phyloP scores from a whole-genome alignment of 2,329 filamentous ascomycete species.

The Myrmaecium sp. region DNA sequence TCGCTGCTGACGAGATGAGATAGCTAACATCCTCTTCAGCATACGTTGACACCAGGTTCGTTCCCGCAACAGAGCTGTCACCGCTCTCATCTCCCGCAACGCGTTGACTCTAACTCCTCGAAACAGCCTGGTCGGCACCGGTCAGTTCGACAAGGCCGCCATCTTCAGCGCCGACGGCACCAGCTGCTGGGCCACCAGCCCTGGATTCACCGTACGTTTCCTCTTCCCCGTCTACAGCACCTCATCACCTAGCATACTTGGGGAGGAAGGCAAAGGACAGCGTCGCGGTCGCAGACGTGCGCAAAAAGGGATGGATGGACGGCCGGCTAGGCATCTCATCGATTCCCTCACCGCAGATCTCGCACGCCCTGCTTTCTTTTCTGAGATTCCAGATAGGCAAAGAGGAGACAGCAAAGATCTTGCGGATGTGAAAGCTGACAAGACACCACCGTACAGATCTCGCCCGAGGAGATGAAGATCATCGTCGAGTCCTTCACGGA shows the following conservation, averaged over 20 bases:
- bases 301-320: background rate
- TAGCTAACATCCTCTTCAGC: conserved; percentile 13
- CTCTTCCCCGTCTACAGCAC: conserved; percentile 1
- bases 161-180: conserved; percentile 32
- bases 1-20: conserved; percentile 6
- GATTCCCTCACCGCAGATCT: background rate
- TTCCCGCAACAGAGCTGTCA: background rate
- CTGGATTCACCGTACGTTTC: conserved; percentile 56
- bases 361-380: background rate
- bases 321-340: background rate
- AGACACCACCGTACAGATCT: conserved; percentile 24
- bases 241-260: background rate
- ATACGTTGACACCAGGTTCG: conserved; percentile 25
- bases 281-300: conserved; percentile 1
- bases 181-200: conserved; percentile 65
- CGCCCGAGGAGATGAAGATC: conserved; percentile 36
- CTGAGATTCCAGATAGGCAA: background rate
- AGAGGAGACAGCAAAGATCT: background rate
- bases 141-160: conserved; percentile 30
- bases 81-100: background rate
- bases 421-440: background rate
- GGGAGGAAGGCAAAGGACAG: too few relatives aligned
- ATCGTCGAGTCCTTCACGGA: conserved; percentile 37
- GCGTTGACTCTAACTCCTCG: conserved; percentile 4
- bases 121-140: conserved; percentile 23